Evolutionary conservation across 2,329 filamentous ascomycete species (phyloP), one percentile per base, ranked within the genome.

Genomic region (Sporothrix schenckii): DNA sequence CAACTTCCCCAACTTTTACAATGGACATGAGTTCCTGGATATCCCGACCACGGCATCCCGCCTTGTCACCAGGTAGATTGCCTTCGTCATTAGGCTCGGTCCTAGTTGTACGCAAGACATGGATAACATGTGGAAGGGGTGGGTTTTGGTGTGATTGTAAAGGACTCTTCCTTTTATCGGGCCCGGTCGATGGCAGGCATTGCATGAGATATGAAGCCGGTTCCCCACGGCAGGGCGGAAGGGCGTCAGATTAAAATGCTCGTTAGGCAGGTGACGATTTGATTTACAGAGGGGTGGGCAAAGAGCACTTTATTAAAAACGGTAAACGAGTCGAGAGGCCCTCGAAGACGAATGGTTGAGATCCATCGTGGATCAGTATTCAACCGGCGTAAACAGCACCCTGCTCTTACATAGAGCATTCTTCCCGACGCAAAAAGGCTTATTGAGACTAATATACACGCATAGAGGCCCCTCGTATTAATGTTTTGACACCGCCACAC

Each of bases 391-490:
- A 50, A 50, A 66, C 24, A 10, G 27, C 44, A 4, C 14, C 14
- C 16, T 34, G n/a, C 14, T 13, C 34, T n/a, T 19, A 13, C 39
- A 4, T 11, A 2, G 1, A 16, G 24, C 14, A 52, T 52, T 66
- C 44, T 50, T 50, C 61, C 61, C 34, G 61, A 34, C 16, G 21
- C 30, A 7, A 34, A n/a, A n/a, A 13, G 44, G 44, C 61, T 52
- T 66, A 50, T 66, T 66, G 19, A 47, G 21, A 60, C 16, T 19
- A 60, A 41, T 60, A 60, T 60, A 41, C 56, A 21, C 56, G 30
- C 41, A 60, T 34, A 41, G 4, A 10, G 30, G n/a, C 54, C 27
- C 54, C 54, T 16, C 54, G 39, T 27, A n/a, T 21, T n/a, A 13
- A n/a, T 41, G 9, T n/a, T 60, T 41, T 41, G 41, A 60, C 13